Evolutionary conservation across 2,329 filamentous ascomycete genomes (phyloP).

Genomic region (Botryotinia narcissicola): DNA sequence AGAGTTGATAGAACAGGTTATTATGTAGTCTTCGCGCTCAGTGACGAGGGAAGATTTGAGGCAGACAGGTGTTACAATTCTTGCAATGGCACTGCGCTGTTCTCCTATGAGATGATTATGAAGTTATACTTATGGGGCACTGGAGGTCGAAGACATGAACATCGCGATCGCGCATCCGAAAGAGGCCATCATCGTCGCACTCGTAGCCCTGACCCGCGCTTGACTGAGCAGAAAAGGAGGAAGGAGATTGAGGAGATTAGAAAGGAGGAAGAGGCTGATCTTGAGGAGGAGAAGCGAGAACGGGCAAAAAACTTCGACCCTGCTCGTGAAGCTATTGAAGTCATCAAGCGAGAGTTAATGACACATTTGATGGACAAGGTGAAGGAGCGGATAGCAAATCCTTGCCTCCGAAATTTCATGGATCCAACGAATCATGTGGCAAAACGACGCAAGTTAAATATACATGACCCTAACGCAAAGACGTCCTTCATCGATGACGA

Average conservation of each 20-base stretch:
- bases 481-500: conserved; percentile 55
- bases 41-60: conserved; percentile 71
- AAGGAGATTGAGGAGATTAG: conserved; percentile 65
- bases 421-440: conserved; percentile 76
- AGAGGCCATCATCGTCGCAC: conserved; percentile 41
- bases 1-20: conserved; percentile 84
- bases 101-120: conserved; percentile 93
- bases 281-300: conserved; percentile 87
- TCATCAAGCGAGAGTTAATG: conserved; percentile 75
- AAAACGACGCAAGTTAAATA: conserved; percentile 77
- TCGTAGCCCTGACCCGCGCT: conserved; percentile 43
- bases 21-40: conserved; percentile 86
- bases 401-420: conserved; percentile 75
- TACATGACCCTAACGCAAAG: conserved; percentile 65
- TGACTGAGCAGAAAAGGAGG: conserved; percentile 52
- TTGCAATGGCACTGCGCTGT: conserved; percentile 79
- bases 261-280: conserved; percentile 74
- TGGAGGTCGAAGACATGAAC: conserved; percentile 25
- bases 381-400: conserved; percentile 80
- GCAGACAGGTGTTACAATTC: conserved; percentile 75
- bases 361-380: conserved; percentile 88
- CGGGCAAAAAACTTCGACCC: conserved; percentile 87
- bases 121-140: conserved; percentile 57
- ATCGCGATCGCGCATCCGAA: conserved; percentile 22
- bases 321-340: conserved; percentile 76